A percentile compares a stretch with the other conserved stretches of the same genome.
phyloP scores from a whole-genome alignment of 257 asterid genomes.

The Nicotiana obtusifolia region DNA sequence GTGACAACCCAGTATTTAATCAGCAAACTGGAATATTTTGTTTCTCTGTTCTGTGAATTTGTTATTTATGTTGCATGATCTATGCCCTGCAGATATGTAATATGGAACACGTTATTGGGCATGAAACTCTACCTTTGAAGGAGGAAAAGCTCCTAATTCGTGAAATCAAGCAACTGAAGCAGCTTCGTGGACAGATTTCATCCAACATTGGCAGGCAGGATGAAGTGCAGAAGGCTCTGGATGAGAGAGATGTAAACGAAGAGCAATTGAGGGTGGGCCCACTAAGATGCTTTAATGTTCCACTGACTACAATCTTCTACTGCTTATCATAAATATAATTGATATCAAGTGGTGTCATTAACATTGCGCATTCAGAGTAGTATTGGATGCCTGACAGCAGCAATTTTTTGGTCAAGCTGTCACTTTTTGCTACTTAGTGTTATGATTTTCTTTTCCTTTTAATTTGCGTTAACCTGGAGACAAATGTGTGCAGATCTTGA shows the following conservation, averaged over 20 bases:
- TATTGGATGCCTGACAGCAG: not conserved
- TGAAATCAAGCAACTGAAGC: slow-evolving; percentile 88
- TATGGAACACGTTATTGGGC: slow-evolving; percentile 74
- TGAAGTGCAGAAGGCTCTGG: slow-evolving; percentile 85
- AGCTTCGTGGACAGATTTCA: slow-evolving; percentile 77
- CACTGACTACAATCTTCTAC: not conserved
- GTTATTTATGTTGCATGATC: not conserved
- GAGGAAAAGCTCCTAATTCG: slow-evolving; percentile 82
- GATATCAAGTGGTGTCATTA: not conserved
- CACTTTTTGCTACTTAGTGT: not conserved
- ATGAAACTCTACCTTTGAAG: slow-evolving; percentile 76
- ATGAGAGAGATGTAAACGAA: slow-evolving; percentile 66
- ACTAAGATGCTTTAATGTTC: slow-evolving; percentile 8
- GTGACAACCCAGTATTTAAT: not conserved
- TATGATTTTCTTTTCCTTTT: not conserved
- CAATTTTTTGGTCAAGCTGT: not conserved
- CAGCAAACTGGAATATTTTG: not conserved
- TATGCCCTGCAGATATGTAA: slow-evolving; percentile 47
- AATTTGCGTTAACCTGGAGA: not conserved
- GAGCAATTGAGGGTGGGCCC: slow-evolving; percentile 62
- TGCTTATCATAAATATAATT: not conserved
- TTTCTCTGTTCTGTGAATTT: not conserved
- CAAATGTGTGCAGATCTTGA: slow-evolving; percentile 41
- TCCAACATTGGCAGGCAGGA: slow-evolving; percentile 76
- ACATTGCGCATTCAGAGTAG: not conserved